Conservation (phyloP, 1,284 basidiomycete genomes). For the Lentinula novae-zelandiae region DNA sequence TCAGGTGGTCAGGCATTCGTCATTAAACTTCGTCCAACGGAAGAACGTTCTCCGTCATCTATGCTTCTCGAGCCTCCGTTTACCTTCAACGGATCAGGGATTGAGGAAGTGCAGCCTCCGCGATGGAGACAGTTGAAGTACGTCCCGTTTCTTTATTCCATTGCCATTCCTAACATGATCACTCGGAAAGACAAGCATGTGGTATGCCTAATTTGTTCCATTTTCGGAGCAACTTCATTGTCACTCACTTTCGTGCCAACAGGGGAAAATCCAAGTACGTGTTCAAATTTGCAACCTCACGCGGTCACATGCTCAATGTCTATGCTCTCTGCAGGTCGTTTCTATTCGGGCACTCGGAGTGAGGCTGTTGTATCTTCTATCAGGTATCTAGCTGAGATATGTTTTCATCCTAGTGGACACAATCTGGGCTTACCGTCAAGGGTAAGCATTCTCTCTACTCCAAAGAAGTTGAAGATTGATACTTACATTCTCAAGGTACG, state of each 20-base stretch:
- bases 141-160: slow-evolving; percentile 14
- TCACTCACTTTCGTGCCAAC: not conserved
- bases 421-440: slow-evolving; percentile 54
- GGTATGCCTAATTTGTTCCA: slow-evolving; percentile 18
- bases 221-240: not conserved
- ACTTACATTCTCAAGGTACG: slow-evolving; percentile 34
- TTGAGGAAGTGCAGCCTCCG: slow-evolving; percentile 29
- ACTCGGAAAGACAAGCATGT: slow-evolving; percentile 48
- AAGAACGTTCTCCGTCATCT: slow-evolving; percentile 49
- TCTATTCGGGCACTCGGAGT: slow-evolving; percentile 11
- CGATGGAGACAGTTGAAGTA: slow-evolving; percentile 57
- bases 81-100: slow-evolving; percentile 27
- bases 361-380: not conserved
- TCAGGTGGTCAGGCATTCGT: slow-evolving; percentile 55
- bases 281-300: not conserved
- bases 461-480: not conserved
- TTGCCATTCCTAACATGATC: not conserved
- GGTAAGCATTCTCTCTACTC: not conserved
- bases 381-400: slow-evolving; percentile 24
- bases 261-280: slow-evolving; percentile 37
- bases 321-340: not conserved
- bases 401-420: slow-evolving; percentile 50
- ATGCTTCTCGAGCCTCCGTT: slow-evolving; percentile 59
- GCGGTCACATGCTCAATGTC: not conserved
- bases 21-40: slow-evolving; percentile 58